These are phyloP conservation scores for Triticum turgidum DNA, from an alignment of 176 grass and related monocot genomes.

Conservation along the genomic window DNA sequence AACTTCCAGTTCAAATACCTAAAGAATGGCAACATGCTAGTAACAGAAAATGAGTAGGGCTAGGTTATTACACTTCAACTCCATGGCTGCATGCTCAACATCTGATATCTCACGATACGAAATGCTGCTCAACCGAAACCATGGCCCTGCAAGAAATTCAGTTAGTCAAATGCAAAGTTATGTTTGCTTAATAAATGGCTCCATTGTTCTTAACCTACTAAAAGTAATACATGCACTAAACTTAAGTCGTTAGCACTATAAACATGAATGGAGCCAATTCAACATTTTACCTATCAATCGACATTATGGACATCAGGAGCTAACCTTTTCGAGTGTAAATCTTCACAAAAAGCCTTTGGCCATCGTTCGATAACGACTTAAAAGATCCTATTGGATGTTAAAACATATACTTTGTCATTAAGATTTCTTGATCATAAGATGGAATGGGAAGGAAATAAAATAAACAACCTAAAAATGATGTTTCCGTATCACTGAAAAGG, in stretches of 20 bases:
- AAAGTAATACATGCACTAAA: not conserved
- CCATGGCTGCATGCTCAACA: conserved; percentile 55
- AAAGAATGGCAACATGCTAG: conserved; percentile 10
- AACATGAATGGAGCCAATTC: not conserved
- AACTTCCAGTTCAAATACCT: conserved; percentile 24
- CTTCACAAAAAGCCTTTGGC: conserved; percentile 86
- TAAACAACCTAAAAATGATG: conserved; percentile 68
- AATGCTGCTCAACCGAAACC: conserved; percentile 72
- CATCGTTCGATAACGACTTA: conserved; percentile 62
- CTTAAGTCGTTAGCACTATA: not conserved
- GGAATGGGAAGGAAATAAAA: conserved; percentile 20
- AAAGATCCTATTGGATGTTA: conserved; percentile 61
- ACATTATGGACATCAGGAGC: conserved; percentile 24
- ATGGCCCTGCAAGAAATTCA: conserved; percentile 65
- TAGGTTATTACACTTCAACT: conserved; percentile 63
- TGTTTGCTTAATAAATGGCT: conserved; percentile 14
- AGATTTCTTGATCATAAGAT: conserved; percentile 1
- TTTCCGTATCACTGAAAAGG: conserved; percentile 67
- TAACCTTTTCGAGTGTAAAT: conserved; percentile 93
- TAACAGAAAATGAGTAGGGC: conserved; percentile 24
- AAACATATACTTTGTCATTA: not conserved
- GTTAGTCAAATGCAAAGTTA: conserved; percentile 6
- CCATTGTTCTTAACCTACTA: conserved; percentile 17
- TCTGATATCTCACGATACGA: conserved; percentile 80
- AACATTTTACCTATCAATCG: conserved; percentile 24